Evolutionary conservation across 2,329 filamentous ascomycete genomes (phyloP).

Genomic region (Aureobasidium sp.): DNA sequence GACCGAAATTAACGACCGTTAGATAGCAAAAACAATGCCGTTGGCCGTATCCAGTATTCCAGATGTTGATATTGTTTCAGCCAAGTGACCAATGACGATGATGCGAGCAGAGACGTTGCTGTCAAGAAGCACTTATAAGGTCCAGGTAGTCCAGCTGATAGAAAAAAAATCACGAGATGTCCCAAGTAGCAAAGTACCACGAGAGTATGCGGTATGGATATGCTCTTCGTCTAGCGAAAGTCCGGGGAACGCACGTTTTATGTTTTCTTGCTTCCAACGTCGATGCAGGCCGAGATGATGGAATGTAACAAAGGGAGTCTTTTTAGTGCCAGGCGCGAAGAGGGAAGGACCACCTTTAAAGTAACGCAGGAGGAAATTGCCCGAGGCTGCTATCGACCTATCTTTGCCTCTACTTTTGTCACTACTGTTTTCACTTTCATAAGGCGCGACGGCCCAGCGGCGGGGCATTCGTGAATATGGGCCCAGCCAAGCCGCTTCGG

Average conservation of each 20-base stretch:
- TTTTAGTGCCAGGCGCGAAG: neutral
- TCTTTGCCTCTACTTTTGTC: neutral
- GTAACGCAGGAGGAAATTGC: constrained; percentile 12
- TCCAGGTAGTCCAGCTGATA: neutral
- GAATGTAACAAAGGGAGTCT: constrained; percentile 8
- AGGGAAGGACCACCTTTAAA: neutral
- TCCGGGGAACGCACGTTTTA: constrained; percentile 12
- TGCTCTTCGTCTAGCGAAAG: neutral
- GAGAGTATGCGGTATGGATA: neutral
- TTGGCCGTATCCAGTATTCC: neutral
- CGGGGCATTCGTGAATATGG: constrained; percentile 11
- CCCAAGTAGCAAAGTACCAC: neutral
- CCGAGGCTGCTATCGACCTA: neutral
- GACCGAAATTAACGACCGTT: constrained; percentile 14
- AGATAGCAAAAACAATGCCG: constrained; percentile 5
- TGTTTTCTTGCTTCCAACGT: constrained; percentile 6
- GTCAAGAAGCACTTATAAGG: neutral
- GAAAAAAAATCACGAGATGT: neutral
- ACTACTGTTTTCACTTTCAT: neutral
- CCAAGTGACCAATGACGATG: neutral
- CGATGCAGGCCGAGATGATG: constrained; percentile 13
- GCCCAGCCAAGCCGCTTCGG: constrained; percentile 10
- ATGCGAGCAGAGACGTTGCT: neutral
- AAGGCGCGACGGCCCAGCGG: constrained; percentile 2
- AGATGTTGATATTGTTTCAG: constrained; percentile 7